These are phyloP conservation scores for Marsdenia floribunda DNA, from an alignment of 257 asterid genomes.

Conservation along the genomic window DNA sequence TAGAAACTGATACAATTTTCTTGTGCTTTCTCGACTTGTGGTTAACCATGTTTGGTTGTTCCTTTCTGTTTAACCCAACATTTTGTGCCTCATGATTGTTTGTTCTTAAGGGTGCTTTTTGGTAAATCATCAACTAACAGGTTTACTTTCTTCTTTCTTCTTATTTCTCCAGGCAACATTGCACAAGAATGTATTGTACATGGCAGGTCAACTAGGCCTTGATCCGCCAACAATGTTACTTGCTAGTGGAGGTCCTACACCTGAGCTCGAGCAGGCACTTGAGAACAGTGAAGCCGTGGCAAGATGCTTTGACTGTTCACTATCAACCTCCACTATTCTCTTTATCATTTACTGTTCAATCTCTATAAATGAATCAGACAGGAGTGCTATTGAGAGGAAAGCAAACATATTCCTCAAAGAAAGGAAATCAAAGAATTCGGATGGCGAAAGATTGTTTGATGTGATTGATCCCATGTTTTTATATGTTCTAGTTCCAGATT, in stretches of 20 bases:
- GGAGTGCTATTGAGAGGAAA: constrained; percentile 53
- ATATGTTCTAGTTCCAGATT: constrained; percentile 83
- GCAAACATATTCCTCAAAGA: constrained; percentile 39
- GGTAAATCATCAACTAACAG: constrained; percentile 8
- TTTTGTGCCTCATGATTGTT: neutral
- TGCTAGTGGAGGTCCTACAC: constrained; percentile 48
- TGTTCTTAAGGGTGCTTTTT: neutral
- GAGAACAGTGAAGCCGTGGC: constrained; percentile 83
- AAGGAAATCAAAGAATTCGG: constrained; percentile 44
- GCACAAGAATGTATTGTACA: constrained; percentile 64
- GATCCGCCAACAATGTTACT: constrained; percentile 92
- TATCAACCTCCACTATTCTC: constrained; percentile 52
- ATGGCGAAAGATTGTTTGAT: constrained; percentile 30
- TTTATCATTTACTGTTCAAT: constrained; percentile 69
- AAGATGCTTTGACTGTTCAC: constrained; percentile 59
- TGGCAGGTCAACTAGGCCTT: constrained; percentile 99
- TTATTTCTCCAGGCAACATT: constrained; percentile 66
- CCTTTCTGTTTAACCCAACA: neutral
- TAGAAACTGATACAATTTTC: neutral
- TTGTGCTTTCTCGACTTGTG: neutral
- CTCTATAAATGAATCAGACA: constrained; percentile 49
- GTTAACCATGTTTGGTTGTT: neutral
- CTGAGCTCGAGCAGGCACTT: constrained; percentile 72
- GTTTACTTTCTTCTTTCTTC: constrained; percentile 15
- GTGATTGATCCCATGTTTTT: constrained; percentile 50